Percentiles rank a stretch among this genome's conserved stretches.
Evolutionary conservation across 2,329 filamentous ascomycete species (phyloP).

Genomic region (Coniochaeta sp.): DNA sequence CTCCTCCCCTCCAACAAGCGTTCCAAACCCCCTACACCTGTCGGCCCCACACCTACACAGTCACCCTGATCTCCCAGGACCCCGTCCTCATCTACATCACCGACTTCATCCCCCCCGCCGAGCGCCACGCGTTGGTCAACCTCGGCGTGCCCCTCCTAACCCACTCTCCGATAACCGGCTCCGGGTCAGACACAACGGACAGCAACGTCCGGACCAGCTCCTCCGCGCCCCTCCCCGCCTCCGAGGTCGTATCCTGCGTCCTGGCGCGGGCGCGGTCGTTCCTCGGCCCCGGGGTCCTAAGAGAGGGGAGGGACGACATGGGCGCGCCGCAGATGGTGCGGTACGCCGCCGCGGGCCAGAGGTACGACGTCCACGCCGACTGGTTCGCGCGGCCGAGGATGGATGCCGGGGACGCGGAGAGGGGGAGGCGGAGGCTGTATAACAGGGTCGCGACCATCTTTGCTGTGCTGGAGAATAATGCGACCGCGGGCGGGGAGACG

Average conservation of each 20-base stretch:
- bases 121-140: conserved; percentile 22
- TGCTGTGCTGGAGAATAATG: conserved; percentile 23
- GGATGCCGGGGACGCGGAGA: conserved; percentile 9
- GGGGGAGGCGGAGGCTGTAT: conserved; percentile 15
- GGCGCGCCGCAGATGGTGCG: conserved; percentile 30
- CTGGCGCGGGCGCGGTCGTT: conserved; percentile 23
- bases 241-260: conserved; percentile 24
- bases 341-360: conserved; percentile 26
- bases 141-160: conserved; percentile 21
- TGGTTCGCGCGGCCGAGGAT: conserved; percentile 23
- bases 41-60: conserved; percentile 11
- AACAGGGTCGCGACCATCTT: conserved; percentile 31
- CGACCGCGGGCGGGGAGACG: conserved; percentile 27
- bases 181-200: conserved; percentile 17
- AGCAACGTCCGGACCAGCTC: conserved; percentile 24
- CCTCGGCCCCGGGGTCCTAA: conserved; percentile 23
- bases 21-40: neutral
- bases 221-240: conserved; percentile 22
- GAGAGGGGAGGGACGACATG: conserved; percentile 24
- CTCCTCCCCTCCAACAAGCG: neutral
- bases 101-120: conserved; percentile 23
- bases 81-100: conserved; percentile 31
- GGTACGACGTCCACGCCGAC: conserved; percentile 29
- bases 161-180: conserved; percentile 24
- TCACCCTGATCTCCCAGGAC: conserved; percentile 28